Evolutionary conservation across 441 rosid genomes (phyloP).

Genomic region (Viola pubescens): DNA sequence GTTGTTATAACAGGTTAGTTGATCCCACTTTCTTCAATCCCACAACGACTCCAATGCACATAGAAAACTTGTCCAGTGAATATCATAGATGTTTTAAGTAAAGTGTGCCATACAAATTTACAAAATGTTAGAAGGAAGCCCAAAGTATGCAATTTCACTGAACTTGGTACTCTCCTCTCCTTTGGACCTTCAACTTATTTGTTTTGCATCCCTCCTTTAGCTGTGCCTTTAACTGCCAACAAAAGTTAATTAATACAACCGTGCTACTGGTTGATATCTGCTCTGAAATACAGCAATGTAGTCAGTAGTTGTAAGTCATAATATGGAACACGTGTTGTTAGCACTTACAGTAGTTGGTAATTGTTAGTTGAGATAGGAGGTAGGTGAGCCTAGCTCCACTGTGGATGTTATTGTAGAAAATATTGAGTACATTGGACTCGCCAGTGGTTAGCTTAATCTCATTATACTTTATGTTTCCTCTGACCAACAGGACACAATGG

Average conservation of each 20-base stretch:
- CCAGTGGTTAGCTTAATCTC: neutral
- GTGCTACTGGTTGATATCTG: neutral
- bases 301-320: too few species aligned
- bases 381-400: constrained; percentile 1
- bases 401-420: constrained; percentile 2
- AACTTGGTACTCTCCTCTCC: too few species aligned
- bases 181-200: neutral
- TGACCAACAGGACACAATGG: constrained; percentile 79
- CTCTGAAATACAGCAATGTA: neutral
- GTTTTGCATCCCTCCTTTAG: neutral
- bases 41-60: neutral
- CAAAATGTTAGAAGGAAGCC: too few species aligned
- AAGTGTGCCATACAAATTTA: too few species aligned
- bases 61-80: too few species aligned
- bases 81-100: too few species aligned
- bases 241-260: neutral
- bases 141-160: too few species aligned
- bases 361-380: neutral
- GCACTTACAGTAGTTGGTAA: too few species aligned
- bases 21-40: constrained; percentile 3
- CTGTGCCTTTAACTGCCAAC: neutral
- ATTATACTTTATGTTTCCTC: neutral
- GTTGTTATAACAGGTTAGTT: constrained; percentile 71
- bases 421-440: constrained; percentile 3
- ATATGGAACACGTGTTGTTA: too few species aligned